Evolutionary conservation across 2,329 filamentous ascomycete genomes (phyloP).

Genomic region (Apiospora hydei): DNA sequence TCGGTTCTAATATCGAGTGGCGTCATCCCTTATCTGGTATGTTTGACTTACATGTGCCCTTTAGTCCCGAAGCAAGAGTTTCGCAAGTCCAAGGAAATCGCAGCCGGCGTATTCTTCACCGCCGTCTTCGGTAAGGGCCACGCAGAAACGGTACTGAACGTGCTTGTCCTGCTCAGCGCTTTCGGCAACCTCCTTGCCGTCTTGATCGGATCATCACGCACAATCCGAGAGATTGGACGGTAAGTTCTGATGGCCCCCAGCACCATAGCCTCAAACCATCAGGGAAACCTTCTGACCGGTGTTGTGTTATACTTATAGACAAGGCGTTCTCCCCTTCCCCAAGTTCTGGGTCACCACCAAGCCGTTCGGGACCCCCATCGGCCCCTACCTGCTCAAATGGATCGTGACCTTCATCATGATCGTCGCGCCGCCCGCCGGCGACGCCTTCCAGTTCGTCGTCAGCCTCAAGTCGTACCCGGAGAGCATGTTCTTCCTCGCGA

Average conservation of each 20-base stretch:
- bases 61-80: slow-evolving; percentile 60
- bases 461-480: slow-evolving; percentile 65
- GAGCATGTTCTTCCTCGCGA: slow-evolving; percentile 63
- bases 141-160: slow-evolving; percentile 60
- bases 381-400: slow-evolving; percentile 66
- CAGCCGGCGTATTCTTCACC: slow-evolving; percentile 65
- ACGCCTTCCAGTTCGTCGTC: slow-evolving; percentile 71
- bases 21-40: not conserved
- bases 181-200: slow-evolving; percentile 66
- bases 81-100: slow-evolving; percentile 56
- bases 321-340: slow-evolving; percentile 66
- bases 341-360: slow-evolving; percentile 67
- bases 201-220: slow-evolving; percentile 60
- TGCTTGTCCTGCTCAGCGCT: slow-evolving; percentile 62
- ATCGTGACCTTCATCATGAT: slow-evolving; percentile 65
- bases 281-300: too few relatives aligned
- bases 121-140: slow-evolving; percentile 60
- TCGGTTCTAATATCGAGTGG: too few relatives aligned
- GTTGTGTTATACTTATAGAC: too few relatives aligned
- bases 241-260: too few relatives aligned
- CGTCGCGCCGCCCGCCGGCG: slow-evolving; percentile 65
- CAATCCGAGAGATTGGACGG: slow-evolving; percentile 67
- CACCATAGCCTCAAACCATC: too few relatives aligned
- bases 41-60: slow-evolving; percentile 11
- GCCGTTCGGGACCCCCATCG: slow-evolving; percentile 69